A percentile compares a stretch with the other conserved stretches of the same genome.
Conservation (phyloP, 164 flowering plant species). For the Aristolochia fimbriata region DNA sequence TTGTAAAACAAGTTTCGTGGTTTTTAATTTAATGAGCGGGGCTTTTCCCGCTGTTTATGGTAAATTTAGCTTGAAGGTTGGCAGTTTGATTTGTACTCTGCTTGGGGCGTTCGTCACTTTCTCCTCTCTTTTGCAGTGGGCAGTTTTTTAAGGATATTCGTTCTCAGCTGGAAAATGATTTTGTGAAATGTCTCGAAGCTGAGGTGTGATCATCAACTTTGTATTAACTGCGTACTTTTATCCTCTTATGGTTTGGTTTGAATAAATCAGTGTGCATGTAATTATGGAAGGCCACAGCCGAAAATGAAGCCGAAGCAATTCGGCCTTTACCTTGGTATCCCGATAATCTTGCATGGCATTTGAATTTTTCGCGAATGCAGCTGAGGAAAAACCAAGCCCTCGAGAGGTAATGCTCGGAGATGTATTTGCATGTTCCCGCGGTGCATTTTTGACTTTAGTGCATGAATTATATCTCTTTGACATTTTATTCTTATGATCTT, state of each 20-base stretch:
- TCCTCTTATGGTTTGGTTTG: neutral
- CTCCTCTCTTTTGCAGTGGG: slow-evolving; percentile 43
- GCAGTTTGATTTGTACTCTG: neutral
- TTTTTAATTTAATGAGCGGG: neutral
- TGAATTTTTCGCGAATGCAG: slow-evolving; percentile 87
- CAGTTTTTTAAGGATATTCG: slow-evolving; percentile 67
- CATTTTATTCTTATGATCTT: neutral
- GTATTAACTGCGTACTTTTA: neutral
- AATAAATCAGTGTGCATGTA: neutral
- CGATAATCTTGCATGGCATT: slow-evolving; percentile 92
- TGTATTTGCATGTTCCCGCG: neutral
- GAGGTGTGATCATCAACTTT: slow-evolving; percentile 39
- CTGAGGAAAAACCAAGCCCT: slow-evolving; percentile 81
- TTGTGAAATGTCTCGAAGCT: slow-evolving; percentile 58
- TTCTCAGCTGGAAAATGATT: slow-evolving; percentile 70
- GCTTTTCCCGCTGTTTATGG: neutral
- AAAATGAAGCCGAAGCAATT: slow-evolving; percentile 52
- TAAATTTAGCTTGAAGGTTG: neutral
- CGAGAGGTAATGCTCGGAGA: slow-evolving; percentile 40
- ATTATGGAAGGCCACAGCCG: slow-evolving; percentile 29
- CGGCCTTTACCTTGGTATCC: slow-evolving; percentile 97
- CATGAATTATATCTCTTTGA: neutral
- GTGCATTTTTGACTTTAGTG: neutral
- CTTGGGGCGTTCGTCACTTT: neutral
- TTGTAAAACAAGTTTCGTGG: neutral